Percentiles rank a stretch among this genome's conserved stretches.
phyloP scores from a whole-genome alignment of 352 stramenopile genomes.

The Pythium aquatile region DNA sequence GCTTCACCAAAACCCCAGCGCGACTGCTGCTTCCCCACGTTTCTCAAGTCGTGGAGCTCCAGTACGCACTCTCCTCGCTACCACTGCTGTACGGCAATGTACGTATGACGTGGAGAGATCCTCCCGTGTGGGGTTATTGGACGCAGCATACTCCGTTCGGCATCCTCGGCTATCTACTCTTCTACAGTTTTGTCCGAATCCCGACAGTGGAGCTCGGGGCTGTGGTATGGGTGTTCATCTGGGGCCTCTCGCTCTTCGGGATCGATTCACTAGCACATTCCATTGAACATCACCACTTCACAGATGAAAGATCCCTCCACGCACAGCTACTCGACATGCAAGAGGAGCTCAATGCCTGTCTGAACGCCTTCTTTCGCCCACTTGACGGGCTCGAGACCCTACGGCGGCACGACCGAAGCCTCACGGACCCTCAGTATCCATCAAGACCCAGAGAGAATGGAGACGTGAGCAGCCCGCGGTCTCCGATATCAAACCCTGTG shows the following conservation, averaged over 20 bases:
- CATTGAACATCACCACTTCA: conserved; percentile 53
- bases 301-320: conserved; percentile 47
- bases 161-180: conserved; percentile 43
- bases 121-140: conserved; percentile 46
- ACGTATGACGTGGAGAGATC: conserved; percentile 49
- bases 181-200: conserved; percentile 27
- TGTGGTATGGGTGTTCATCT: conserved; percentile 27
- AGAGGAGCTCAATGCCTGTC: conserved; percentile 52
- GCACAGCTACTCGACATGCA: conserved; percentile 45
- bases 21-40: conserved; percentile 39
- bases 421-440: background rate
- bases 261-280: conserved; percentile 42
- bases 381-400: conserved; percentile 41
- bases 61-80: conserved; percentile 43
- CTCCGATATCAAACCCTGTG: conserved; percentile 7
- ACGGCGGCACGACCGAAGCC: conserved; percentile 10
- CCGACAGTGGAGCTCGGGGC: conserved; percentile 26
- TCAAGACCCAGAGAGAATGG: background rate
- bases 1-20: conserved; percentile 23
- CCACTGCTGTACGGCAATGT: conserved; percentile 53
- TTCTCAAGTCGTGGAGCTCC: conserved; percentile 43
- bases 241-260: conserved; percentile 47
- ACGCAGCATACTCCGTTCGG: conserved; percentile 39
- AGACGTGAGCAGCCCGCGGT: background rate
- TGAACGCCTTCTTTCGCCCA: conserved; percentile 51